phyloP scores from a whole-genome alignment of 306 rosid species.

The Rosa chinensis region DNA sequence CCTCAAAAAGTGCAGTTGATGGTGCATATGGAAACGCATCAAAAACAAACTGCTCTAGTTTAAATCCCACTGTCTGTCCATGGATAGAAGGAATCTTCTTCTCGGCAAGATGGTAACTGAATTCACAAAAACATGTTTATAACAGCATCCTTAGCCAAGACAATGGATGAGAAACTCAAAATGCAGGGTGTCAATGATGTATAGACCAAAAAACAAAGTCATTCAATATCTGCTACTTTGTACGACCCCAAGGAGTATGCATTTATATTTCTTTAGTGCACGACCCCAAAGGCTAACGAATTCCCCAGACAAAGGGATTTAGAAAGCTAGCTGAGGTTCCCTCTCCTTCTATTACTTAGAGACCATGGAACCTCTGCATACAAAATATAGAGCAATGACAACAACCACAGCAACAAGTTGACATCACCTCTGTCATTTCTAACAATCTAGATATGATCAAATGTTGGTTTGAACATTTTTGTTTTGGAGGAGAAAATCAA shows the following conservation, averaged over 20 bases:
- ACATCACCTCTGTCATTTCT: neutral
- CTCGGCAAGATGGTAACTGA: conserved; percentile 95
- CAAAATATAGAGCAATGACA: neutral
- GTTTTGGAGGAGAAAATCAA: neutral
- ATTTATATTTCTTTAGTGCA: too few relatives aligned
- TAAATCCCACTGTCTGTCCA: conserved; percentile 71
- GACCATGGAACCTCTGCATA: conserved; percentile 1
- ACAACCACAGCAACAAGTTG: neutral
- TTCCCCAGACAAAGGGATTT: neutral
- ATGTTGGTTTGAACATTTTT: neutral
- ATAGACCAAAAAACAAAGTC: neutral
- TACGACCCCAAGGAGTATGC: neutral
- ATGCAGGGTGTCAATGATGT: neutral
- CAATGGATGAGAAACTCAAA: neutral
- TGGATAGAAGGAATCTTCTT: conserved; percentile 91
- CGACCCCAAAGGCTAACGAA: neutral
- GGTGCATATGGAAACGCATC: conserved; percentile 99
- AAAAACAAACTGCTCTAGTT: conserved; percentile 93
- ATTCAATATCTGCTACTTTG: neutral
- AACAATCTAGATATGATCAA: neutral
- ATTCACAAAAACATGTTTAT: conserved; percentile 23
- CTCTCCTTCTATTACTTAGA: neutral
- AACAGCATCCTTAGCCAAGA: conserved; percentile 26
- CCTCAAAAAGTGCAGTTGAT: conserved; percentile 97
- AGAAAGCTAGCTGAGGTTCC: neutral